Evolutionary conservation across 1,139 yeast species (phyloP), one percentile per base, ranked within the genome.

Genomic region (Suhomyces chickasaworum): DNA sequence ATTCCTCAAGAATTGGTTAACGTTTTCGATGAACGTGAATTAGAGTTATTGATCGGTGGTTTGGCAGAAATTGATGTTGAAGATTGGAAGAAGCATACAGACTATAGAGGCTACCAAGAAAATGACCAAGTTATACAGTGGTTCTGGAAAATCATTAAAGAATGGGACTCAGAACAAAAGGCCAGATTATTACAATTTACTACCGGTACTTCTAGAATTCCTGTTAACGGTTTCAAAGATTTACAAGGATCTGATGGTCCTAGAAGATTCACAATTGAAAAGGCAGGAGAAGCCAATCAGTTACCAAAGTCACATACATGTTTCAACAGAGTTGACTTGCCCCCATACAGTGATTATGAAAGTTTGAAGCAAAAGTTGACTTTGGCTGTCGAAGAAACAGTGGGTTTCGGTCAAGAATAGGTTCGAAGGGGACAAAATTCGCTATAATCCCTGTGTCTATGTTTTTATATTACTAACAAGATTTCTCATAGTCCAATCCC

Each of bases 201-300:
- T 16, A 93, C 99, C 1, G 99, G 99, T 76, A 93, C 99, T 2
- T 89, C 97, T 20, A 87, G 99, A 73, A 91, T 95, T 49, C 99
- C 99, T 2, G 99, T 93, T 55, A 93, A 93, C 68, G 99, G 99
- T 35, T 93, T 93, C 76, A 93, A 93, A 69, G 99, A 93, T 70
- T 77, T 93, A 58, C 99, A 93, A 71, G 99, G 99, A 53, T 87
- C 96, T 17, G 99, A 93, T 71, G 99, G 99, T 49, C 99, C 99
- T 45, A 87, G 99, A 76, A 82, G 98, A 63, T 95, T 95, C 66
- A 93, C 99, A 7, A 91, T 93, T 66, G 99, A 95, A 68, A 91
- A 90, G 68, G 97, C 98, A 6, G 99, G 99, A 48, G 98, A 93
- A 64, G 65, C 87, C 32, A 85, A 85, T 60, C 97, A 91, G 71